A percentile compares a stretch with the other conserved stretches of the same genome.
Evolutionary conservation across 257 asterid genomes (phyloP).

Genomic region (Solanum infundibuliforme): DNA sequence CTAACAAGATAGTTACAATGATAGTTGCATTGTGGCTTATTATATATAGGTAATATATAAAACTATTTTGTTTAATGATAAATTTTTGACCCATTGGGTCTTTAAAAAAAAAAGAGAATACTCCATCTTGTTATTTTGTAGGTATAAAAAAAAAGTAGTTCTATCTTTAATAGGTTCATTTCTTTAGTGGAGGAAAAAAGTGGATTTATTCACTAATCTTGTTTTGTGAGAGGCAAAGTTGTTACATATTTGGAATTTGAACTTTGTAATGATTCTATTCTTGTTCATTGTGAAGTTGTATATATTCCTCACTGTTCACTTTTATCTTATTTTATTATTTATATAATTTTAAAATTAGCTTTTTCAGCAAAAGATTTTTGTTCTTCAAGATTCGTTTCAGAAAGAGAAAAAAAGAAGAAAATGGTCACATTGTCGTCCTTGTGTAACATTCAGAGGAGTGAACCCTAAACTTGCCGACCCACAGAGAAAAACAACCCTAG

Average conservation of each 20-base stretch:
- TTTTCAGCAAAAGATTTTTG: constrained; percentile 3
- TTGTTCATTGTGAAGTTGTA: constrained; percentile 37
- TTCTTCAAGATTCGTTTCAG: constrained; percentile 20
- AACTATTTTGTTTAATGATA: not conserved
- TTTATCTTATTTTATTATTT: not conserved
- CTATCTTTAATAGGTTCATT: not conserved
- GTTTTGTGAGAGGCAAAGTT: not conserved
- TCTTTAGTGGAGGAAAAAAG: not conserved
- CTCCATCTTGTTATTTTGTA: not conserved
- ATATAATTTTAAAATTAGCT: not conserved
- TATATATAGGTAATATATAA: too few relatives aligned
- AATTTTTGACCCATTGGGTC: not conserved
- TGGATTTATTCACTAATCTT: not conserved
- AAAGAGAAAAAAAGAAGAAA: not conserved
- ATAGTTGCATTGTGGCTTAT: too few relatives aligned
- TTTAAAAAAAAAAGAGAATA: not conserved
- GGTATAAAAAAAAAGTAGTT: not conserved
- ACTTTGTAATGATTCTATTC: not conserved
- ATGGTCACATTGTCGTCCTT: not conserved
- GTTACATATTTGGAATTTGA: not conserved
- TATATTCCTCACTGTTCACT: not conserved
- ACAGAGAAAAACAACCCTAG: not conserved
- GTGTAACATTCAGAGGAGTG: not conserved
- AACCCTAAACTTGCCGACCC: not conserved
- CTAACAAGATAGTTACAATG: too few relatives aligned